Evolutionary conservation across 495 filamentous ascomycete species (phyloP), one percentile per base, ranked within the genome.

Genomic region (Aspergillus ellipticus): DNA sequence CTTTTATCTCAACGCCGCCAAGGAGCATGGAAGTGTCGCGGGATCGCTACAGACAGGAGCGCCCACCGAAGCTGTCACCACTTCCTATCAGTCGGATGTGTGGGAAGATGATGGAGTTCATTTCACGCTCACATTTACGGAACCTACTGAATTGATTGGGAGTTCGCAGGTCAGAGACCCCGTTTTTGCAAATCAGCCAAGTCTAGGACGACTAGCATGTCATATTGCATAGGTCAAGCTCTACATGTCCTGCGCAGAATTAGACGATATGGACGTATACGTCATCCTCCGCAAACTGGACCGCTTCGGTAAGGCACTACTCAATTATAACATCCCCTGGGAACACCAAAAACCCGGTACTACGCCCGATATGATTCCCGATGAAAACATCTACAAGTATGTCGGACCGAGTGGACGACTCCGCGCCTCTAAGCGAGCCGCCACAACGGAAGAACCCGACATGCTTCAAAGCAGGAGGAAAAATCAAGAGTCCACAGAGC

Each of bases 251-350:
- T 71, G 64, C 47, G 4, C 56, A 0, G 66, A 64, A 21, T 16
- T 43, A 11, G 60, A 74, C 50, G 72, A 77, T 43, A 63, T 77
- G 60, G 65, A 72, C 56, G 62, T 77, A 0, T 72, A 62, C 52
- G 58, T 75, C 11, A 42, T 60, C 17, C 20, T 74, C 2, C 66
- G 68, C 7, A 77, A 77, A 43, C 48, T 64, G 10, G 60, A 64
- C 41, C 49, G 16, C 19, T 29, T 55, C 42, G 72, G 71, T 0
- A 58, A 64, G n/a, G 19, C 57, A 0, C 47, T 74, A 1, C 17
- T 62, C 16, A 56, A 64, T 28, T 24, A 64, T 17, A 70, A 72
- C 49, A 60, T 75, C 42, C 67, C 70, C 1, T 56, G 54, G 7
- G 46, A 60, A 16, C 16, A 20, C 24, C 41, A 35, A 26, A 0